Base-by-base conservation (phyloP, 129 eudicot species). In the Flaveria sonorensis region DNA sequence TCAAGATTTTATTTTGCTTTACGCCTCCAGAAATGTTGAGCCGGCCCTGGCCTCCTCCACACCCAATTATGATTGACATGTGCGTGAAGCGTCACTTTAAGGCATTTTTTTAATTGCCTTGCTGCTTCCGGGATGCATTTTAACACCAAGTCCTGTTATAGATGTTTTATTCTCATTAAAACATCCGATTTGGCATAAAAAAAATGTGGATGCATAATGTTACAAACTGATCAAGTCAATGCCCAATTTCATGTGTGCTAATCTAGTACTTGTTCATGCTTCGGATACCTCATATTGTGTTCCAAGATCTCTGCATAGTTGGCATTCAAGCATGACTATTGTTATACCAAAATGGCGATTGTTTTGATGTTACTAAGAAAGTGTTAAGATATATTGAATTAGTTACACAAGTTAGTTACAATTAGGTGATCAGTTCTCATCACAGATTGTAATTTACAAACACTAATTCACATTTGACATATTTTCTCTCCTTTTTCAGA, bases 161-260 rank as follows among this genome's bases (percentile, higher is more conserved):
- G 30, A 23, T 26, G 40, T 40, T 68, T 6, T 40, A 20, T 67
- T 53, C 45, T 51, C 26, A 56, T 53, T 7, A 39, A 9, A 16
- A 55, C 30, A 42, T 55, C 59, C 69, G 24, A 14, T 55, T 21
- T 40, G 53, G 68, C 64, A 60, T 61, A 28, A 36, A 47, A 63
- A 43, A n/a, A 68, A 55, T 55, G 53, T 16, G 0, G 15, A 21
- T 57, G 64, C 11, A 26, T 62, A 24, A 26, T 24, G 75, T 71
- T 71, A 28, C 48, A 71, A 71, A n/a, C 76, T 71, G 39, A 32
- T 52, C 32, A 53, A 53, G 39, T 32, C 55, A 32, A 72, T n/a
- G 16, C 52, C 32, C 51, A 18, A 10, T 53, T 52, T 30, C 66
- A 18, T 18, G 9, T 19, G 51, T 7, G 23, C 51, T 52, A 13